Evolutionary conservation across 108 stramenopile species (phyloP), one percentile per base, ranked within the genome.

Genomic region (Fragilaria crotonensis): DNA sequence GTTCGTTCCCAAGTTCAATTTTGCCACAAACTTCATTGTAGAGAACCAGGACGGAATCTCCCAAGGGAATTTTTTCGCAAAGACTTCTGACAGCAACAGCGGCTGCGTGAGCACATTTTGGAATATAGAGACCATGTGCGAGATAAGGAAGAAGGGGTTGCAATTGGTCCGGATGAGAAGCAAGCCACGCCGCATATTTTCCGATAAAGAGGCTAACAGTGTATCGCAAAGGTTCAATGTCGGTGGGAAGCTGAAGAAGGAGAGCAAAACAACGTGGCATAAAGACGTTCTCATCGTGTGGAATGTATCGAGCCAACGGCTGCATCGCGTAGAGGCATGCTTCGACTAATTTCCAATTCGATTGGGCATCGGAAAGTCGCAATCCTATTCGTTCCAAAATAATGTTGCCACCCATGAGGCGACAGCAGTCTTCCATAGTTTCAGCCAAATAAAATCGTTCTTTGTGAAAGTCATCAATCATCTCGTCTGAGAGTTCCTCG

Each of bases 351-450:
- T 83, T 87, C 91, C 91, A 95, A 25, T 67, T 36, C 25, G 33
- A 56, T 51, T 62, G 60, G 49, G 81, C 76, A 44, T 72, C 67
- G 33, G 72, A 71, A 21, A 92, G 61, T 0, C 63, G 58, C 28
- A 55, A 58, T 4, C 86, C 90, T 17, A 78, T 59, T 18, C 62
- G 77, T 29, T 73, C 69, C 52, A 93, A 60, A 0, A 92, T 79
- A 25, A 56, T 31, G 9, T 83, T 70, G 0, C 87, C 91, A 28
- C 91, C 91, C 28, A 93, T 32, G 33, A 93, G 60, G 32, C 91
- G 76, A 61, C 91, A 93, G 54, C 87, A 93, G 71, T 93, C 91
- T 70, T 93, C 91, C 0, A 89, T 65, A 2, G 87, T 89, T 51
- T 93, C 91, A 2, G 79, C 70, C 25, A 89, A 81, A 66, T 87